phyloP scores from a whole-genome alignment of 2,329 filamentous ascomycete genomes.

The Paraconiothyrium brasiliense region DNA sequence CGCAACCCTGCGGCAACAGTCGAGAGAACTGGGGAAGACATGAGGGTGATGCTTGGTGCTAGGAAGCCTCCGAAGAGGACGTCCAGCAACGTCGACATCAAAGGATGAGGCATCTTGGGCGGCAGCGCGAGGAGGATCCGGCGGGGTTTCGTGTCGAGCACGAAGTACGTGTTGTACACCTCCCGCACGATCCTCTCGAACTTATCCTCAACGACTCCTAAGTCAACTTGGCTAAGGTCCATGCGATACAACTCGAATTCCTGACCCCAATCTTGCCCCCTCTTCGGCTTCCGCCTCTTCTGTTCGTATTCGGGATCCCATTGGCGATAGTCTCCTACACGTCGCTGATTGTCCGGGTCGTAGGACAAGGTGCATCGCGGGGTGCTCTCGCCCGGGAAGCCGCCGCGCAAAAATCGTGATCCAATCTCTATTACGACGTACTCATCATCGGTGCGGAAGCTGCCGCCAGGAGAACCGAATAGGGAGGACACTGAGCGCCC shows the following conservation, averaged over 20 bases:
- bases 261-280: conserved; percentile 67
- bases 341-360: conserved; percentile 77
- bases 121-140: conserved; percentile 80
- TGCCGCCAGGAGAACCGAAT: conserved; percentile 66
- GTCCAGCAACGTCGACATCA: conserved; percentile 79
- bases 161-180: conserved; percentile 78
- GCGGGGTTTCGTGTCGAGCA: conserved; percentile 78
- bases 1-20: conserved; percentile 82
- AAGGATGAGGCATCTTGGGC: conserved; percentile 77
- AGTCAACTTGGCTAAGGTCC: conserved; percentile 76
- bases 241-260: conserved; percentile 80
- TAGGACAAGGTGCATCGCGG: conserved; percentile 78
- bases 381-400: conserved; percentile 83
- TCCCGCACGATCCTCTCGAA: conserved; percentile 84
- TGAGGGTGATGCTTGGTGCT: conserved; percentile 79
- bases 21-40: conserved; percentile 79
- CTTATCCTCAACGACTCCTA: conserved; percentile 85
- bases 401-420: conserved; percentile 78
- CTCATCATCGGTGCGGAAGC: conserved; percentile 74
- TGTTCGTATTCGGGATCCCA: conserved; percentile 67
- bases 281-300: conserved; percentile 59
- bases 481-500: conserved; percentile 67
- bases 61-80: conserved; percentile 84
- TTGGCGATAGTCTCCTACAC: conserved; percentile 81
- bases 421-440: conserved; percentile 87